A percentile compares a stretch with the other conserved stretches of the same genome.
Evolutionary conservation across 129 eudicot species (phyloP).

Genomic region (Lactuca sativa): DNA sequence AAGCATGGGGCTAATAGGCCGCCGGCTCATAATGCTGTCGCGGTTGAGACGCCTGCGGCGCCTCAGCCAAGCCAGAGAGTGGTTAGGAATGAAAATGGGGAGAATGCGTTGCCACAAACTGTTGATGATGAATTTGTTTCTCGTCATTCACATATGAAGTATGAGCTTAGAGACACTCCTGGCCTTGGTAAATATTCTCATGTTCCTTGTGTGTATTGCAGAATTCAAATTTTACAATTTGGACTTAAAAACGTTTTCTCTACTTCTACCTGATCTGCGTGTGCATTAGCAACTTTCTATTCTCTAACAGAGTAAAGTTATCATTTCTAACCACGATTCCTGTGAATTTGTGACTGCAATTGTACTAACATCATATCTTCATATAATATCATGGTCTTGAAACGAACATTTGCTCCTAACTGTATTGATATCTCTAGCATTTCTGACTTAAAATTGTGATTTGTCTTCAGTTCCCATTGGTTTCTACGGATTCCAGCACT

Average conservation of each 20-base stretch:
- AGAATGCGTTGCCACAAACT: constrained; percentile 49
- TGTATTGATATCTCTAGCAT: background rate
- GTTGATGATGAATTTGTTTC: constrained; percentile 68
- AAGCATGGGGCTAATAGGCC: constrained; percentile 26
- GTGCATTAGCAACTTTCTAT: too few species aligned
- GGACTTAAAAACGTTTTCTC: too few species aligned
- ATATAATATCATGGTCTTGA: background rate
- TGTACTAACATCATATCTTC: background rate
- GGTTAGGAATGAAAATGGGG: constrained; percentile 48
- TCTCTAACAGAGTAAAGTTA: background rate
- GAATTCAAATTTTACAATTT: background rate
- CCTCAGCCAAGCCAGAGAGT: constrained; percentile 39
- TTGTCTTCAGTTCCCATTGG: constrained; percentile 84
- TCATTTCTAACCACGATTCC: background rate
- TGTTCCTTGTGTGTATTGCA: constrained; percentile 3
- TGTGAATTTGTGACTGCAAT: constrained; percentile 1
- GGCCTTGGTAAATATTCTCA: constrained; percentile 71
- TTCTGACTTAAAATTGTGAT: constrained; percentile 1
- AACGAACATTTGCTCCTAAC: background rate
- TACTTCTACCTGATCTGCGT: too few species aligned
- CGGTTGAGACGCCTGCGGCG: constrained; percentile 32
- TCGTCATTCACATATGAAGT: constrained; percentile 83
- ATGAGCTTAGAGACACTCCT: constrained; percentile 95
- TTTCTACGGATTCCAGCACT: constrained; percentile 87
- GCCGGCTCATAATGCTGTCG: constrained; percentile 3